phyloP scores from a whole-genome alignment of 371 early-diverging fungal species.

The Mortierella sp. region DNA sequence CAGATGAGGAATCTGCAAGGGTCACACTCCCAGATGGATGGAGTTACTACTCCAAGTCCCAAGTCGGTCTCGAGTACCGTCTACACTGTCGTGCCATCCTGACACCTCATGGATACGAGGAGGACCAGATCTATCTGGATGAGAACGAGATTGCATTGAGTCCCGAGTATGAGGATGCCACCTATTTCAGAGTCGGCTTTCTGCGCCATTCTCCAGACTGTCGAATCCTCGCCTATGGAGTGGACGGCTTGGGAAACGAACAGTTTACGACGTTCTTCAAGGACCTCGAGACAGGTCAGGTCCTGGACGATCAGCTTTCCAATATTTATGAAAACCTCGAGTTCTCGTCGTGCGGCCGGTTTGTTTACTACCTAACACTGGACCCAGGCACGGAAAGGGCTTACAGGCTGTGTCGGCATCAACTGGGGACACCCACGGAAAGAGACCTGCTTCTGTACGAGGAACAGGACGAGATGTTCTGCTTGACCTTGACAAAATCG shows the following conservation, averaged over 20 bases:
- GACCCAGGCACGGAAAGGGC: conserved; percentile 67
- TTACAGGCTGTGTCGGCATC: conserved; percentile 63
- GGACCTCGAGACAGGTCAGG: conserved; percentile 56
- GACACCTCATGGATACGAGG: conserved; percentile 6
- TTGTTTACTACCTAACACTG: conserved; percentile 61
- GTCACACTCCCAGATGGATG: conserved; percentile 66
- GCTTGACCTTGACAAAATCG: conserved; percentile 61
- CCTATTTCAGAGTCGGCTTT: conserved; percentile 67
- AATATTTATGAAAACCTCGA: conserved; percentile 67
- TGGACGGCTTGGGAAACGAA: conserved; percentile 68
- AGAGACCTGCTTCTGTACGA: conserved; percentile 62
- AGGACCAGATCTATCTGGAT: conserved; percentile 63
- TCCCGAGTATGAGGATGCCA: conserved; percentile 51
- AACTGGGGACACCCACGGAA: conserved; percentile 54
- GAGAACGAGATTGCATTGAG: conserved; percentile 64
- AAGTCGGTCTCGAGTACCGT: conserved; percentile 65
- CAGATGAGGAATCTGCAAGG: conserved; percentile 61
- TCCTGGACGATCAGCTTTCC: conserved; percentile 56
- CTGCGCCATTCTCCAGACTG: conserved; percentile 62
- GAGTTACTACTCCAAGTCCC: conserved; percentile 63
- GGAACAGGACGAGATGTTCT: conserved; percentile 72
- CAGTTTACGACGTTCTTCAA: conserved; percentile 64
- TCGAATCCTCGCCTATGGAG: conserved; percentile 62
- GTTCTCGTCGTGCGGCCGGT: conserved; percentile 61
- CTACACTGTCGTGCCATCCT: conserved; percentile 60